phyloP scores from a whole-genome alignment of 31 red algal species.

The Odonthalia washingtoniensis region DNA sequence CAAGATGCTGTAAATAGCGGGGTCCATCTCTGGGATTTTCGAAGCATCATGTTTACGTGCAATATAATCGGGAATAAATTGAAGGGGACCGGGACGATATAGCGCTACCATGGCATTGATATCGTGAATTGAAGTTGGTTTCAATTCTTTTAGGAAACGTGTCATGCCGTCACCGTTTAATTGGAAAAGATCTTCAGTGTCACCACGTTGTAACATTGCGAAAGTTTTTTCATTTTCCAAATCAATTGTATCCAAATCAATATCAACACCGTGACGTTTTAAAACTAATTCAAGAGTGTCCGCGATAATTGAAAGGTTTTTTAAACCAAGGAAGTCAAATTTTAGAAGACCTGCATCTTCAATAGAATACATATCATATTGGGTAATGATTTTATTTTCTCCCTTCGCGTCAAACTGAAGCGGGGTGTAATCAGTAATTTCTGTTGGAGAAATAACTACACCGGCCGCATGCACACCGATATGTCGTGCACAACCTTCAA shows the following conservation, averaged over 20 bases:
- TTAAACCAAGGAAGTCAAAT: slow-evolving; percentile 83
- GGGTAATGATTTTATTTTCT: slow-evolving; percentile 38
- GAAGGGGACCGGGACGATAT: slow-evolving; percentile 78
- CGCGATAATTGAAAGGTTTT: slow-evolving; percentile 66
- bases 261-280: slow-evolving; percentile 8
- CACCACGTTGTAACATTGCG: slow-evolving; percentile 46
- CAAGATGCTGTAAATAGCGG: slow-evolving; percentile 52
- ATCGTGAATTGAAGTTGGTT: slow-evolving; percentile 58
- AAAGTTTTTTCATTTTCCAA: slow-evolving; percentile 57
- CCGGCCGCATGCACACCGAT: slow-evolving; percentile 76
- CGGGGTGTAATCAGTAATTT: slow-evolving; percentile 31
- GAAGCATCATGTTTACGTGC: slow-evolving; percentile 58
- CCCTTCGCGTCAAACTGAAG: slow-evolving; percentile 47
- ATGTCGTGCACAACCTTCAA: slow-evolving; percentile 63
- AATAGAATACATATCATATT: slow-evolving; percentile 81
- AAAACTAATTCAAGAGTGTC: slow-evolving; percentile 37
- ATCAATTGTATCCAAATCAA: slow-evolving; percentile 43
- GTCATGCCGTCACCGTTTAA: slow-evolving; percentile 69
- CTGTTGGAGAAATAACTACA: slow-evolving; percentile 65
- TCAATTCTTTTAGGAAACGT: slow-evolving; percentile 54
- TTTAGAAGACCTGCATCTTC: slow-evolving; percentile 76
- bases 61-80: slow-evolving; percentile 60
- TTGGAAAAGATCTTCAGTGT: slow-evolving; percentile 74
- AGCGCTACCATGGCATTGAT: slow-evolving; percentile 68
- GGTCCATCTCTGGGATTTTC: slow-evolving; percentile 45